Base-by-base conservation (phyloP, 1,284 basidiomycete genomes). In the Cystobasidium pallidum region DNA sequence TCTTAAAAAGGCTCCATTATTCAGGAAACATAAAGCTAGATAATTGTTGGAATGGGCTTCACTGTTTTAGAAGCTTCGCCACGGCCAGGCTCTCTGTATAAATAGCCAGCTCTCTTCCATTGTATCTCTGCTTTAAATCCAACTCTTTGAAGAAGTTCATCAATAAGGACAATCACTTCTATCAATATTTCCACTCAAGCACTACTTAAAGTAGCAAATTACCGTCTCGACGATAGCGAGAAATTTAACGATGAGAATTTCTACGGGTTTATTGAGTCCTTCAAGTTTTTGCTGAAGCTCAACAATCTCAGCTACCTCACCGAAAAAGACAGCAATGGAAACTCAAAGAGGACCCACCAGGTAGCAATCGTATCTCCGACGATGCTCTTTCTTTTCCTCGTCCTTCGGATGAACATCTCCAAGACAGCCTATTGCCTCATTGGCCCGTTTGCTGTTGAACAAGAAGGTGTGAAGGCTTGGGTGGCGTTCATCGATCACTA, bases 171-270 rank as follows among this genome's bases (percentile, higher is more conserved):
- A n/a, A 49, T 39, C 36, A 39, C n/a, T n/a, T 39, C 36, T 39
- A 39, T 39, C 47, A n/a, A 7, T 49, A 49, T 49, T 7, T 24
- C 47, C 17, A 49, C 47, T 49, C 17, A 49, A 24, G 47, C 47
- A 49, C 17, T 49, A 19, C 47, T 49, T 19, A 49, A 49, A 24
- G 47, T 49, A 49, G 47, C 47, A n/a, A 49, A 49, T 24, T 49
- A 49, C 47, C 47, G 47, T 49, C 47, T 49, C 47, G 19, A 49
- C 47, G 47, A 19, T 24, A 49, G 47, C 47, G 24, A 49, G 7
- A 49, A 49, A 24, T 62, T 62, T 34, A 43, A 62, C 36, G 59
- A 41, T 43, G 39, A 62, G 10, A 41, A 62, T 26, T 34, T 62
- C 28, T 32, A 62, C 59, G 39, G 8, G 7, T 62, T 62, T 43